Evolutionary conservation across 805 yeast genomes (phyloP).

Genomic region (Dipodascopsis tothii): DNA sequence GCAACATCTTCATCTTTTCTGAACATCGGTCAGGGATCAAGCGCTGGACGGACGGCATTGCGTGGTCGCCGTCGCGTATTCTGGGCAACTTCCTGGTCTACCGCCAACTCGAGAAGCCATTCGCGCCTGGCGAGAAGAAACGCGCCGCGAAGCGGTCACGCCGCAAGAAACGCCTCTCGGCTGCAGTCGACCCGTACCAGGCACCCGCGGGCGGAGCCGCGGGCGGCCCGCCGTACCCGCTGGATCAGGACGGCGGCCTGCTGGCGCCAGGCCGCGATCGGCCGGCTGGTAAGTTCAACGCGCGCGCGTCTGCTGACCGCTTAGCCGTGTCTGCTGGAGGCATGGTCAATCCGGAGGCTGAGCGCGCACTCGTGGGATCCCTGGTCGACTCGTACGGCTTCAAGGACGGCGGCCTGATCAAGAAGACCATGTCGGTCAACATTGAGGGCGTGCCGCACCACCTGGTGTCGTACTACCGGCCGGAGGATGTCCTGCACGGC

Average conservation of each 20-base stretch:
- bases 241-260: conserved; percentile 2
- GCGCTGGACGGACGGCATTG: conserved; percentile 94
- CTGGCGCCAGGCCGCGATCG: not conserved
- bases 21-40: conserved; percentile 78
- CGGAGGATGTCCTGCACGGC: conserved; percentile 61
- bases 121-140: conserved; percentile 41
- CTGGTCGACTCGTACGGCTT: conserved; percentile 54
- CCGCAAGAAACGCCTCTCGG: conserved; percentile 20
- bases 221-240: conserved; percentile 1
- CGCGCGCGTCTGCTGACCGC: not conserved
- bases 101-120: conserved; percentile 53
- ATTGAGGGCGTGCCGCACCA: conserved; percentile 43
- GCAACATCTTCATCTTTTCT: conserved; percentile 75
- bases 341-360: conserved; percentile 27
- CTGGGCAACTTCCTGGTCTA: conserved; percentile 79
- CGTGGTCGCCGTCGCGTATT: conserved; percentile 89
- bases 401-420: conserved; percentile 66
- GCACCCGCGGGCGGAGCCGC: conserved; percentile 6
- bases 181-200: conserved; percentile 19
- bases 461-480: conserved; percentile 68
- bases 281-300: not conserved
- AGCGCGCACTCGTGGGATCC: conserved; percentile 47
- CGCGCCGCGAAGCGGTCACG: conserved; percentile 32
- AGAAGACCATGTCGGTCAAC: conserved; percentile 71
- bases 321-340: no score